Evolutionary conservation across 768 basidiomycete genomes (phyloP).

Genomic region (Tubosaeta sp.): DNA sequence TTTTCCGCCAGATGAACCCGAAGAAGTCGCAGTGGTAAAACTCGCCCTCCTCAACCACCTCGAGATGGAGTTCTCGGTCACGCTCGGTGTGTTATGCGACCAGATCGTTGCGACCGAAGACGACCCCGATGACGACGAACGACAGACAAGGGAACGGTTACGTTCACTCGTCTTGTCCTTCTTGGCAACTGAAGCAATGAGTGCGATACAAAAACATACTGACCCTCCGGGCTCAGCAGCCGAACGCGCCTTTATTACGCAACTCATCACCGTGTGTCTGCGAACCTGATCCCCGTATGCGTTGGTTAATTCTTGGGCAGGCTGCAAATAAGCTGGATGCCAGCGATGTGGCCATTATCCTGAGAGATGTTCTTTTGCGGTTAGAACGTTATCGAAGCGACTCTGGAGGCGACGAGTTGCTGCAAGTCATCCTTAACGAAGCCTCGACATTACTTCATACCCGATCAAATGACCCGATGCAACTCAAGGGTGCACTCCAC

Average conservation of each 20-base stretch:
- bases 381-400: constrained; percentile 41
- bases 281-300: not conserved
- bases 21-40: constrained; percentile 61
- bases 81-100: constrained; percentile 65
- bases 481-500: constrained; percentile 36
- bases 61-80: constrained; percentile 55
- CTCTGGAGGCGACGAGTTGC: constrained; percentile 36
- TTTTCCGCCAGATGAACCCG: constrained; percentile 51
- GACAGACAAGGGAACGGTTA: constrained; percentile 50
- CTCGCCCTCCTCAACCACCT: constrained; percentile 57
- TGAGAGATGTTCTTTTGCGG: constrained; percentile 49
- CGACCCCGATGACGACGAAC: constrained; percentile 53
- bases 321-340: constrained; percentile 43
- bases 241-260: constrained; percentile 45
- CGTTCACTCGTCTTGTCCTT: constrained; percentile 58
- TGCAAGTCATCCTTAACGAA: constrained; percentile 37
- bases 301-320: constrained; percentile 30
- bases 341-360: constrained; percentile 42
- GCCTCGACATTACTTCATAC: constrained; percentile 32
- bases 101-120: constrained; percentile 54
- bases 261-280: constrained; percentile 45
- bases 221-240: constrained; percentile 38
- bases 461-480: constrained; percentile 26
- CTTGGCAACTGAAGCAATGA: constrained; percentile 48
- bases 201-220: constrained; percentile 42